phyloP scores from a whole-genome alignment of 139 green algal species.

The Chlamydomonas incerta region DNA sequence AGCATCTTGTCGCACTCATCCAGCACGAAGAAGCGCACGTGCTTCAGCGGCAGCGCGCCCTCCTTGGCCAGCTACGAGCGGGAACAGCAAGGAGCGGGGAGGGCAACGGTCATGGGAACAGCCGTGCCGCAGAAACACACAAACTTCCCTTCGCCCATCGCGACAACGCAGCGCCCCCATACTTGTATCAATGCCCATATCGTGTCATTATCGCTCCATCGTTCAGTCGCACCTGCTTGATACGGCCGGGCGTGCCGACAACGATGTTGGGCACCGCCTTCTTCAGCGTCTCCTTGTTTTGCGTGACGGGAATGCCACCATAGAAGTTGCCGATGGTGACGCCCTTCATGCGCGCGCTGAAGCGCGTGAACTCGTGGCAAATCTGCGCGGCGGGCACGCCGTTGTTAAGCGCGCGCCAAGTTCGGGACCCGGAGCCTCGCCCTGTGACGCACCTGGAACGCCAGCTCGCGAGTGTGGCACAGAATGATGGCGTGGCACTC shows the following conservation, averaged over 20 bases:
- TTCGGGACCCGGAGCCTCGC: no score
- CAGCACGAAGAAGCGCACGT: constrained; percentile 96
- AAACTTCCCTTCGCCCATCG: no score
- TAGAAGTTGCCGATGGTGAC: constrained; percentile 96
- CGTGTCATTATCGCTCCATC: not conserved
- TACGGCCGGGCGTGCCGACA: constrained; percentile 96
- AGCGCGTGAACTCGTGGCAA: constrained; percentile 97
- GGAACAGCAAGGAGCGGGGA: not conserved
- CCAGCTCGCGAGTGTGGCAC: constrained; percentile 99
- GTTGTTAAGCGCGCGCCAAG: not conserved
- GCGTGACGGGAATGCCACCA: constrained; percentile 85
- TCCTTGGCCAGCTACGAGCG: constrained; percentile 82
- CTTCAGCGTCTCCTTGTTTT: constrained; percentile 88
- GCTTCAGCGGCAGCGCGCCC: constrained; percentile 83
- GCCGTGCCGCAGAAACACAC: no score
- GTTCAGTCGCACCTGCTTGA: constrained; percentile 82
- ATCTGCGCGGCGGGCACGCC: constrained; percentile 80
- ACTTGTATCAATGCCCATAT: no score
- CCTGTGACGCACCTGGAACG: constrained; percentile 84
- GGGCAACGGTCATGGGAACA: not conserved
- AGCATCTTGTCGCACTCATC: constrained; percentile 99
- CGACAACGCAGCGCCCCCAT: no score
- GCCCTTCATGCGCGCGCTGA: constrained; percentile 86
- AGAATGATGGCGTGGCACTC: constrained; percentile 91
- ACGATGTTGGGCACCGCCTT: constrained; percentile 91